Evolutionary conservation across 345 rosid species (phyloP).

Genomic region (Aquilaria sinensis): DNA sequence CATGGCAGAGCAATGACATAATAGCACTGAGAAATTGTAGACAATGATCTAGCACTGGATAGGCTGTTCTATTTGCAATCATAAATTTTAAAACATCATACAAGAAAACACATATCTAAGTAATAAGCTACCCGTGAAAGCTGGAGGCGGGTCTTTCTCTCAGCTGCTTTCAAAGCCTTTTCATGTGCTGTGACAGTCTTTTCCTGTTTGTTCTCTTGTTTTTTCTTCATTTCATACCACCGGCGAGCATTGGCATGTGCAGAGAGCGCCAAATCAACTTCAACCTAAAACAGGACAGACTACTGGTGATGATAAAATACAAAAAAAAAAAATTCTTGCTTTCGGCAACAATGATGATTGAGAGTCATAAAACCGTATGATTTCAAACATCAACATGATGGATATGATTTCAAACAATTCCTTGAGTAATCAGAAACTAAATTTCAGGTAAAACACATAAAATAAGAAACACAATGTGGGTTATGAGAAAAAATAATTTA

Average conservation of each 20-base stretch:
- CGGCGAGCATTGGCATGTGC: constrained; percentile 94
- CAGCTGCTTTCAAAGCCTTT: constrained; percentile 97
- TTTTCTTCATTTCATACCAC: constrained; percentile 96
- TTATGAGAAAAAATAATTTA: too few species aligned
- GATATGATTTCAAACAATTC: not conserved
- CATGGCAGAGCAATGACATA: too few species aligned
- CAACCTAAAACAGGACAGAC: constrained; percentile 46
- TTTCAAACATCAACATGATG: not conserved
- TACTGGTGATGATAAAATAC: not conserved
- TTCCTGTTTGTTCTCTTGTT: constrained; percentile 89
- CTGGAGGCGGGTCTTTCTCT: constrained; percentile 88
- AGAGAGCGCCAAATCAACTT: constrained; percentile 92
- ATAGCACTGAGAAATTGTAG: too few species aligned
- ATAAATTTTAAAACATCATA: too few species aligned
- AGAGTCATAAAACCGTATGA: not conserved
- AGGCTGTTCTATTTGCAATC: too few species aligned
- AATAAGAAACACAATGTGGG: too few species aligned
- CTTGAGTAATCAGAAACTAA: too few species aligned
- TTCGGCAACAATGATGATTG: not conserved
- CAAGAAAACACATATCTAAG: too few species aligned
- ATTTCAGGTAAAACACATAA: too few species aligned
- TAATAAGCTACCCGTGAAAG: constrained; percentile 64
- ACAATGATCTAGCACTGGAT: too few species aligned
- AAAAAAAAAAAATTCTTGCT: too few species aligned
- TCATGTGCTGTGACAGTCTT: constrained; percentile 91